Percentiles rank a stretch among this genome's conserved stretches.
phyloP scores from a whole-genome alignment of 148 eudicot species.

The Drosera capensis region DNA sequence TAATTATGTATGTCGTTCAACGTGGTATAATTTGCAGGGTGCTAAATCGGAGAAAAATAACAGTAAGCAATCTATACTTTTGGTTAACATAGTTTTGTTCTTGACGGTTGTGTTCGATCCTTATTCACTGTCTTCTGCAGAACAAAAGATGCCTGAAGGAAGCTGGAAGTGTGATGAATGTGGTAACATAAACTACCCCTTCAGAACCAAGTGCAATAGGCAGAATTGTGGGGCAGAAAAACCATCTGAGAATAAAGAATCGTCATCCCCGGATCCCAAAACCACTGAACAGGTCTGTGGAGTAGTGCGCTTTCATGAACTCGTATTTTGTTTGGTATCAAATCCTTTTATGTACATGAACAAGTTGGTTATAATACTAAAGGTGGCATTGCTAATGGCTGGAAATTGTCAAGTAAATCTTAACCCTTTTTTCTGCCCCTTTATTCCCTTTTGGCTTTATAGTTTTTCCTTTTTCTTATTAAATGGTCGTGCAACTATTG shows the following conservation, averaged over 20 bases:
- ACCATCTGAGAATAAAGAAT: constrained; percentile 44
- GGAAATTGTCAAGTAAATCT: background rate
- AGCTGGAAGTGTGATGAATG: constrained; percentile 96
- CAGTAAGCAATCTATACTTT: constrained; percentile 33
- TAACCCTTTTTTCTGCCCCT: too few species aligned
- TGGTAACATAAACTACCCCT: constrained; percentile 81
- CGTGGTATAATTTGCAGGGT: constrained; percentile 33
- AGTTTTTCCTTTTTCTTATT: background rate
- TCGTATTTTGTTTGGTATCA: constrained; percentile 2
- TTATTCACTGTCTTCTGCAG: constrained; percentile 17
- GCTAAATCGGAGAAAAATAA: constrained; percentile 43
- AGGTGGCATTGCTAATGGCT: too few species aligned
- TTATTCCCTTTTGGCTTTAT: background rate
- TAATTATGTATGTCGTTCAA: constrained; percentile 7
- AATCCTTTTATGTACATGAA: too few species aligned
- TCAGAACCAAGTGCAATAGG: constrained; percentile 92
- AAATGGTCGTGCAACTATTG: constrained; percentile 26
- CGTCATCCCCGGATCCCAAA: constrained; percentile 39
- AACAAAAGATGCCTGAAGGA: constrained; percentile 92
- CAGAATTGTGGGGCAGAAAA: constrained; percentile 95
- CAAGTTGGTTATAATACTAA: too few species aligned
- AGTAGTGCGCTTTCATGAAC: constrained; percentile 13
- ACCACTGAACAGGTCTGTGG: constrained; percentile 81
- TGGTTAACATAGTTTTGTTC: background rate
- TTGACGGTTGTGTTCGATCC: background rate